Base-by-base conservation (phyloP, 2,329 filamentous ascomycete genomes). In the Aspergillus aculeatinus region DNA sequence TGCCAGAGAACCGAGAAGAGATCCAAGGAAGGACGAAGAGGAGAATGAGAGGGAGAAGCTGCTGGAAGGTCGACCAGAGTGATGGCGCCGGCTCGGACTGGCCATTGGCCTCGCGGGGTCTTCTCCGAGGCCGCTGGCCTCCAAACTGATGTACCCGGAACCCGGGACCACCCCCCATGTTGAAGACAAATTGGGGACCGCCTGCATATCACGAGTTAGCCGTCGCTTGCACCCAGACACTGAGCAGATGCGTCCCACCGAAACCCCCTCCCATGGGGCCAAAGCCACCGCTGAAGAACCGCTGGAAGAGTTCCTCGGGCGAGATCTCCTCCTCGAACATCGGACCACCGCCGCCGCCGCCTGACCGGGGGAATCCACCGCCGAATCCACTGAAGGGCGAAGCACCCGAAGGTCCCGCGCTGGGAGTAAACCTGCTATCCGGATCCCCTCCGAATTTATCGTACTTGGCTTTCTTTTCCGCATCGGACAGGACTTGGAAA, bases 91-190 rank as follows among this genome's bases (percentile, higher is more conserved):
- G 74, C 68, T 77, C 83, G 64, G 81, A 82, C 67, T 76, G 82
- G 62, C 79, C 82, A 65, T 83, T 85, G 33, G 83, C 82, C 66
- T 89, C 82, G 70, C 85, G 86, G 21, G 93, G 92, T 71, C 95
- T 84, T 77, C 89, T 83, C 68, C 92, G 85, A 25, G 93, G 92
- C 57, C 85, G 83, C 5, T 81, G 84, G 57, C 95, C 94, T 68
- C 93, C 94, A 75, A 99, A 98, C 74, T 97, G 94, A 76, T 98
- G 95, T 62, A 99, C 92, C 62, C 94, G 87, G 69, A 99, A 88
- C 21, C 93, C 94, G 3, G 94, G 92, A 7, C 92, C 91, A 62
- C 93, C 93, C 66, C 91, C 91, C 76, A 97, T 86, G 78, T 97
- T 97, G 79, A 98, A 98, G 57, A 96, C 91, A 75, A 97, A 97